phyloP scores from a whole-genome alignment of 805 yeast species.

The Pachysolen tannophilus region DNA sequence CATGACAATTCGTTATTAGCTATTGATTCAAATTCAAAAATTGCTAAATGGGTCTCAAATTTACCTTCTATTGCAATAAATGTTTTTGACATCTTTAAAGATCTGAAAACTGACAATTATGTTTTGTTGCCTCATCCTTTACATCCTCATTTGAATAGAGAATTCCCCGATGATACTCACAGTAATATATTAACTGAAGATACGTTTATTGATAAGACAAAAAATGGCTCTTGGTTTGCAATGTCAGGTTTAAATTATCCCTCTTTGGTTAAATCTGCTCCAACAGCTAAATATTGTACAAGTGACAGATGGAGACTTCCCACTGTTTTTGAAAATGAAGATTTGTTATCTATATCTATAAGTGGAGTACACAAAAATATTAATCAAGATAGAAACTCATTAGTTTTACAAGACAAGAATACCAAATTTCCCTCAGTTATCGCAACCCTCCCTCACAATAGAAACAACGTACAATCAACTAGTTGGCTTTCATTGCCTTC shows the following conservation, averaged over 20 bases:
- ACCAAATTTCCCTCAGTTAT: neutral
- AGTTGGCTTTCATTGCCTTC: conserved; percentile 10
- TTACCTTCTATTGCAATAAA: conserved; percentile 66
- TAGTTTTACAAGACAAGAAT: conserved; percentile 1
- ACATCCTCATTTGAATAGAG: conserved; percentile 27
- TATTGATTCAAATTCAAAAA: conserved; percentile 56
- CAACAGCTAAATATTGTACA: conserved; percentile 54
- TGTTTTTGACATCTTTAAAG: conserved; percentile 66
- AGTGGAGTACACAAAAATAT: conserved; percentile 40
- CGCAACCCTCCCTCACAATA: neutral
- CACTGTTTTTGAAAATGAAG: conserved; percentile 27
- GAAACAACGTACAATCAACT: conserved; percentile 1
- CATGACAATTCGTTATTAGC: conserved; percentile 77
- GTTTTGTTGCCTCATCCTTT: conserved; percentile 67
- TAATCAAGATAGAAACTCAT: conserved; percentile 3
- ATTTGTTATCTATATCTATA: conserved; percentile 32
- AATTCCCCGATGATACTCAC: conserved; percentile 13
- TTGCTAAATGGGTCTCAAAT: conserved; percentile 73
- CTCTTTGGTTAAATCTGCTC: conserved; percentile 73
- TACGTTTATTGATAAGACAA: conserved; percentile 61
- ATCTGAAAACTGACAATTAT: conserved; percentile 22
- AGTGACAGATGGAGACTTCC: conserved; percentile 35
- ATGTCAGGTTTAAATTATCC: conserved; percentile 75
- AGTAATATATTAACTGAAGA: conserved; percentile 20
- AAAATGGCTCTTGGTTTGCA: conserved; percentile 74